Evolutionary conservation across 805 yeast genomes (phyloP).

Genomic region (Ogataea siamensis): DNA sequence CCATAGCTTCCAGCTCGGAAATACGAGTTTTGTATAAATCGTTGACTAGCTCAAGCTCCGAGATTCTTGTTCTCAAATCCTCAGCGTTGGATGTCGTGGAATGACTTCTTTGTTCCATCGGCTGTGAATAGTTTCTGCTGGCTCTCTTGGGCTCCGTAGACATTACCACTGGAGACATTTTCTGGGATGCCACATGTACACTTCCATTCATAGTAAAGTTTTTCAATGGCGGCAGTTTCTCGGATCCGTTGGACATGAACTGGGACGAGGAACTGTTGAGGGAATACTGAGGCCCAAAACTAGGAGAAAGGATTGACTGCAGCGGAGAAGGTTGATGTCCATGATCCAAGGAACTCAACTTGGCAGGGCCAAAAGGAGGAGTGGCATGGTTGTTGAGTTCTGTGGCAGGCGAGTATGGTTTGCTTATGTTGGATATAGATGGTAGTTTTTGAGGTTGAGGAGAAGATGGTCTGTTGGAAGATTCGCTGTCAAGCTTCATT

Average conservation of each 20-base stretch:
- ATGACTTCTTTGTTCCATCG: conserved; percentile 18
- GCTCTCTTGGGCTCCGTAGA: conserved; percentile 13
- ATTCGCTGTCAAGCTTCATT: conserved; percentile 30
- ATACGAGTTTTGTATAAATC: conserved; percentile 84
- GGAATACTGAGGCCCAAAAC: conserved; percentile 34
- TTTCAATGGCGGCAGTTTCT: conserved; percentile 27
- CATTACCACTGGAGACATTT: conserved; percentile 17
- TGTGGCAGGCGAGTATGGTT: conserved; percentile 34
- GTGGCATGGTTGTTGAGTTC: conserved; percentile 27
- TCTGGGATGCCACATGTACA: conserved; percentile 4
- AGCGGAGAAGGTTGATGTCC: conserved; percentile 22
- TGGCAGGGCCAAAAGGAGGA: conserved; percentile 27
- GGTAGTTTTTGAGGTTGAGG: conserved; percentile 26
- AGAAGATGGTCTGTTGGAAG: conserved; percentile 19
- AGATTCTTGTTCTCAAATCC: conserved; percentile 68
- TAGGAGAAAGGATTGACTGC: conserved; percentile 30
- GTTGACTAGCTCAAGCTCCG: conserved; percentile 87
- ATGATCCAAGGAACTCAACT: conserved; percentile 23
- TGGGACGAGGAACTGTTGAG: conserved; percentile 17
- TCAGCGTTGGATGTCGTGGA: conserved; percentile 20
- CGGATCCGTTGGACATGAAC: conserved; percentile 13
- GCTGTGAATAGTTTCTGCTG: background rate
- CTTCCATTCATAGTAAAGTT: conserved; percentile 11
- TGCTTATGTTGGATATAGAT: conserved; percentile 25
- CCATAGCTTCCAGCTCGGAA: conserved; percentile 73